These are phyloP conservation scores for Camillea tinctor DNA, from an alignment of 2,329 filamentous ascomycete genomes.

Conservation along the genomic window DNA sequence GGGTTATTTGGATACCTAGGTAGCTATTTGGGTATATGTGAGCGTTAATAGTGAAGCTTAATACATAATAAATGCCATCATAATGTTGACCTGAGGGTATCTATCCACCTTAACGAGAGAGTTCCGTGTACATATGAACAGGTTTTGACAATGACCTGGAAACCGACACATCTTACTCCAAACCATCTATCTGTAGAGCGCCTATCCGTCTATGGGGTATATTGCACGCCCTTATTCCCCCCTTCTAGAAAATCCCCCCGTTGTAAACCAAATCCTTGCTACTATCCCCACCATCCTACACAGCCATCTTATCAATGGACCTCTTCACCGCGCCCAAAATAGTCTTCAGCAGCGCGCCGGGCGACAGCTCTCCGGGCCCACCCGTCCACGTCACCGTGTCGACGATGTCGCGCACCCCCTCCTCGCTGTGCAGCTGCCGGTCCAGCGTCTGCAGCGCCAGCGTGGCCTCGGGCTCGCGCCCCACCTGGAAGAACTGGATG, in stretches of 20 bases:
- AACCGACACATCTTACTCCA: no score
- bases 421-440: slow-evolving; percentile 52
- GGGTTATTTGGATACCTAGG: no score
- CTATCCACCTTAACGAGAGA: no score
- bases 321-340: slow-evolving; percentile 58
- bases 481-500: slow-evolving; percentile 75
- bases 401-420: slow-evolving; percentile 65
- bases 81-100: no score
- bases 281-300: slow-evolving; percentile 1
- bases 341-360: slow-evolving; percentile 62
- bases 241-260: background rate
- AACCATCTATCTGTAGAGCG: no score
- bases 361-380: slow-evolving; percentile 46
- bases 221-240: no score
- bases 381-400: slow-evolving; percentile 66
- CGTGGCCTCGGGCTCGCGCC: slow-evolving; percentile 56
- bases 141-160: no score
- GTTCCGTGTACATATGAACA: no score
- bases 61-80: background rate
- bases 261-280: background rate
- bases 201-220: background rate
- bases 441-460: slow-evolving; percentile 60
- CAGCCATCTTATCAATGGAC: slow-evolving; percentile 21
- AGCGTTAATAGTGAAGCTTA: no score
- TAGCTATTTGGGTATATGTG: no score